phyloP scores from a whole-genome alignment of 805 yeast genomes.

The Yarrowia sp. region DNA sequence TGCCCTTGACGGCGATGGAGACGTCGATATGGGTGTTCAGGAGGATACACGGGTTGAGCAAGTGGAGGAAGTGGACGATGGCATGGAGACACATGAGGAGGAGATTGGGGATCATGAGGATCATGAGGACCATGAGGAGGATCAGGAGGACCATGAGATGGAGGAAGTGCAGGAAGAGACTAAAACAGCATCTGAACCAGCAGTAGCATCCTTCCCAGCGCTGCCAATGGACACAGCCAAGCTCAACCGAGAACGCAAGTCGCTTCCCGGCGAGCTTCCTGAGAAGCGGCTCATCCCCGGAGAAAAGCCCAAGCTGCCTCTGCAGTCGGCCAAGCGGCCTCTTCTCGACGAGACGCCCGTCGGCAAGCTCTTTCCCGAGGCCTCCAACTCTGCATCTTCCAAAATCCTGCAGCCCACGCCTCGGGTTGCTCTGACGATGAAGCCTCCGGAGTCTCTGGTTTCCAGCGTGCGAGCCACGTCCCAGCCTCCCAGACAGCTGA shows the following conservation, averaged over 20 bases:
- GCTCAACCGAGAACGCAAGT: background rate
- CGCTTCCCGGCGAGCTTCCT: background rate
- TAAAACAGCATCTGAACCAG: too few relatives aligned
- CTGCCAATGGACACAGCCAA: background rate
- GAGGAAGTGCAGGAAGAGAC: background rate
- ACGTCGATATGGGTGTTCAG: too few relatives aligned
- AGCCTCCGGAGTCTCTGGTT: constrained; percentile 12
- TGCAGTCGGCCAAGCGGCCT: background rate
- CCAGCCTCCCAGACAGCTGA: background rate
- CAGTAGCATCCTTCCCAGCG: background rate
- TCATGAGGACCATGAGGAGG: background rate
- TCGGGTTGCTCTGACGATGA: background rate
- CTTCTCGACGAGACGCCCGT: background rate
- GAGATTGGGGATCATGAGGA: background rate
- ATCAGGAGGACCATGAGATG: background rate
- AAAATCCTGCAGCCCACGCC: background rate
- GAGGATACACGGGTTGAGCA: too few relatives aligned
- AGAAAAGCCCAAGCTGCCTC: background rate
- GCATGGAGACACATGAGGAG: background rate
- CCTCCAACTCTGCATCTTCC: background rate
- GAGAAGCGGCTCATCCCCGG: background rate
- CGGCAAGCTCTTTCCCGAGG: background rate
- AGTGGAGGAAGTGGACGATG: too few relatives aligned
- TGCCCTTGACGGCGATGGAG: too few relatives aligned
- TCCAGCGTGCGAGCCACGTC: background rate